Evolutionary conservation across 1,284 basidiomycete species (phyloP), one percentile per base, ranked within the genome.

Genomic region (Ceratobasidium theobromae): DNA sequence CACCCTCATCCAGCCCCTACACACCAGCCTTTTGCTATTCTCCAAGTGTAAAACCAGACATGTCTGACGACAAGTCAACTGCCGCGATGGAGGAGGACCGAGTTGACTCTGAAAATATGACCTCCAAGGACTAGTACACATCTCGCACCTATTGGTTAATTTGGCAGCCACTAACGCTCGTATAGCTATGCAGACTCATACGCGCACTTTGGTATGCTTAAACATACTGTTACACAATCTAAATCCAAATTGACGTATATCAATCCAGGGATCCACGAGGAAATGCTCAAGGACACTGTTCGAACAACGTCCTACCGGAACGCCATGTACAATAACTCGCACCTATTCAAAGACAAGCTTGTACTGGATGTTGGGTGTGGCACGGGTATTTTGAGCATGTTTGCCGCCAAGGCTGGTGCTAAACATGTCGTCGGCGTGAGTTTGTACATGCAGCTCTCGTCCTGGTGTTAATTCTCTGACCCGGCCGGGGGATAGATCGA

Each of bases 291-390:
- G 80, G 97, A 99, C 79, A 81, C 84, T 64, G 95, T 99, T 71
- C 91, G 97, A 70, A 99, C 97, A 45, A 86, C 93, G 40, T 93
- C 93, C 51, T 99, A 99, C 84, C 90, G 93, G 71, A 85, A 89
- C 69, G 93, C 95, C 68, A 99, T 99, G 81, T 80, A 93, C 77
- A 91, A 96, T 81, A 99, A 99, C 79, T 82, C 86, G 38, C 95
- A 98, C 76, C 80, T 99, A 35, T 99, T 99, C 87, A 91, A 94
- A 78, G 95, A 87, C 75, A 97, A 96, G 80, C 90, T 88, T 32
- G 97, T 99, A 1, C 84, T 99, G 65, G 97, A 99, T 76, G 96
- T 99, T 71, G 97, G 97, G 46, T 99, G 97, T 75, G 97, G 97
- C 52, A 99, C 97, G 6, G 97, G 97, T 69, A 99, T 99, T 71